phyloP scores from a whole-genome alignment of 176 grass and related monocot genomes.

The Paspalum vaginatum region DNA sequence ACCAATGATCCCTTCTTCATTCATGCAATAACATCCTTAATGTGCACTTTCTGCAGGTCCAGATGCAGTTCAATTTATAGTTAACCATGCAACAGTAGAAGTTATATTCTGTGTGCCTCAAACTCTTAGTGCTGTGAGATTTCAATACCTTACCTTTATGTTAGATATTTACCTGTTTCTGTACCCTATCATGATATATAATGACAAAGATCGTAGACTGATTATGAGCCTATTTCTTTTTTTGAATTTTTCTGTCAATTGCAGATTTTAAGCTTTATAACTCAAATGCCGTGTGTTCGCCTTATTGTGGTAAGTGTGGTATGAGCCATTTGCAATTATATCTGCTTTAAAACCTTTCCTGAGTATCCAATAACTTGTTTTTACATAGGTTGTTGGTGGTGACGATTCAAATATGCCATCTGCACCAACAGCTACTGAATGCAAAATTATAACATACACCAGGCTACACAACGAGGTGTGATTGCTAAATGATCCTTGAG shows the following conservation, averaged over 20 bases:
- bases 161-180: not conserved
- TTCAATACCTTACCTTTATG: conserved; percentile 33
- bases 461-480: conserved; percentile 65
- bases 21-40: conserved; percentile 19
- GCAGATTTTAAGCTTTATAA: conserved; percentile 86
- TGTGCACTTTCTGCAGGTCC: conserved; percentile 66
- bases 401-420: conserved; percentile 61
- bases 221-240: not conserved
- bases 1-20: conserved; percentile 5
- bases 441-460: conserved; percentile 71
- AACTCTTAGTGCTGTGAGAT: conserved; percentile 79
- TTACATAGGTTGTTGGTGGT: conserved; percentile 75
- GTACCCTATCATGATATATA: not conserved
- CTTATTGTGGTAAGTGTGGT: conserved; percentile 79
- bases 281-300: conserved; percentile 73
- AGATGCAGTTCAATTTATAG: conserved; percentile 94
- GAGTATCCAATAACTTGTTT: conserved; percentile 29
- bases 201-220: not conserved
- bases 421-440: conserved; percentile 46
- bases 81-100: conserved; percentile 87
- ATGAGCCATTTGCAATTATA: conserved; percentile 4
- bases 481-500: not conserved
- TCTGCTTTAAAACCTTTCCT: not conserved
- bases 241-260: conserved; percentile 39
- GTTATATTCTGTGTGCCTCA: conserved; percentile 94